Evolutionary conservation across 805 yeast genomes (phyloP).

Genomic region (Nadsonia fulvescens): DNA sequence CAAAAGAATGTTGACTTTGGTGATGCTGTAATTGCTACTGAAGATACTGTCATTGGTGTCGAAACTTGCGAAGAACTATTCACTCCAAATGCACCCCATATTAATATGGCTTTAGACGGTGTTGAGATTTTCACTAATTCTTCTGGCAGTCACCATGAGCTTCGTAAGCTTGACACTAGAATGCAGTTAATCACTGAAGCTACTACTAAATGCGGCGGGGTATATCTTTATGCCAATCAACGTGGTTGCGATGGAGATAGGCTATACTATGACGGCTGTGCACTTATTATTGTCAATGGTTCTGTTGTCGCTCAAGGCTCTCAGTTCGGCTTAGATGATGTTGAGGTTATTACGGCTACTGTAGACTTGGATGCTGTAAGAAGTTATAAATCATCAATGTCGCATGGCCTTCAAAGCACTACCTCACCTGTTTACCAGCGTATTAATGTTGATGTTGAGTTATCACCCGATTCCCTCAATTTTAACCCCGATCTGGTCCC

Average conservation of each 20-base stretch:
- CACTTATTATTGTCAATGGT: constrained; percentile 85
- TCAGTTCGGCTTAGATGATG: constrained; percentile 79
- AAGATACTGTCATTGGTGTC: constrained; percentile 84
- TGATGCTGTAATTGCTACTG: constrained; percentile 70
- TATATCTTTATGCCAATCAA: constrained; percentile 85
- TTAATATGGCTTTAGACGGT: constrained; percentile 81
- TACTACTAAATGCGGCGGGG: constrained; percentile 90
- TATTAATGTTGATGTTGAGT: constrained; percentile 12
- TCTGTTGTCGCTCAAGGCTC: constrained; percentile 80
- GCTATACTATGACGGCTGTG: constrained; percentile 92
- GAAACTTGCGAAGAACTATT: constrained; percentile 97
- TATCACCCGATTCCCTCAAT: constrained; percentile 7
- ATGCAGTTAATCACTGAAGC: constrained; percentile 78
- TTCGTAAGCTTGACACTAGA: constrained; percentile 74
- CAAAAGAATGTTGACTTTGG: constrained; percentile 64
- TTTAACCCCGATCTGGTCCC: constrained; percentile 51
- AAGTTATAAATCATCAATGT: constrained; percentile 48
- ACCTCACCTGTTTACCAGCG: constrained; percentile 16
- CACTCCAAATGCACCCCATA: constrained; percentile 92
- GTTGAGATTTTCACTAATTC: constrained; percentile 95
- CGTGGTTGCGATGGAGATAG: constrained; percentile 98
- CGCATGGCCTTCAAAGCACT: constrained; percentile 58
- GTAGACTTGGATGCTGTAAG: constrained; percentile 86
- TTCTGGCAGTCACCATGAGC: constrained; percentile 94
- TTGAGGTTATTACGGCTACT: constrained; percentile 90